phyloP scores from a whole-genome alignment of 169 alveolate species.

The Cryptosporidium viatorum region DNA sequence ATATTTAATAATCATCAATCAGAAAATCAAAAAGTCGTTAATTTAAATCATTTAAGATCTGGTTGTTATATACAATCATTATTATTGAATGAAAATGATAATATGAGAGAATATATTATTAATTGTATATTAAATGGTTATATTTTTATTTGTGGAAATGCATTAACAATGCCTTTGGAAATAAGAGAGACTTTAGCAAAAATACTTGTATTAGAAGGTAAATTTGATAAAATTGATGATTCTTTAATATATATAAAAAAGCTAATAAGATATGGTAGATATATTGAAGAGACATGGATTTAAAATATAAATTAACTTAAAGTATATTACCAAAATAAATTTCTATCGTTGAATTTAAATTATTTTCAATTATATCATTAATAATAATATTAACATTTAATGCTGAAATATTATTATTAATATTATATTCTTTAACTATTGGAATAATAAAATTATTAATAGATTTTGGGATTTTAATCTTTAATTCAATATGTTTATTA shows the following conservation, averaged over 20 bases:
- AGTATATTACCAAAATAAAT: constrained; percentile 5
- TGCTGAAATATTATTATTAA: not conserved
- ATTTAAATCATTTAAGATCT: constrained; percentile 9
- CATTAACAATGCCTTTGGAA: constrained; percentile 68
- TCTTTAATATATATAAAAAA: constrained; percentile 31
- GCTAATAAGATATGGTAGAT: constrained; percentile 63
- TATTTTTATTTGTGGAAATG: constrained; percentile 66
- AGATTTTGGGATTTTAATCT: constrained; percentile 6
- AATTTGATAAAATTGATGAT: constrained; percentile 47
- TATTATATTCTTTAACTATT: not conserved
- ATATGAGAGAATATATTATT: not conserved
- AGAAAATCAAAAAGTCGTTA: not conserved
- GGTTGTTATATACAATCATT: constrained; percentile 68
- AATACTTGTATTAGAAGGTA: constrained; percentile 4
- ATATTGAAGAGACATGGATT: constrained; percentile 71
- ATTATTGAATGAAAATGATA: constrained; percentile 5
- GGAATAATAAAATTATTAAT: constrained; percentile 19
- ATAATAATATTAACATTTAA: constrained; percentile 1
- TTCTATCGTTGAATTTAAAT: not conserved
- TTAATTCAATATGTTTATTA: constrained; percentile 17
- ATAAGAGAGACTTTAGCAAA: constrained; percentile 59
- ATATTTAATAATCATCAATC: not conserved
- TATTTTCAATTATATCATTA: not conserved
- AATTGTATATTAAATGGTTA: constrained; percentile 47
- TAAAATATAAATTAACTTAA: not conserved